phyloP scores from a whole-genome alignment of 208 protist species.

The Trypanosomatidae sp. region DNA sequence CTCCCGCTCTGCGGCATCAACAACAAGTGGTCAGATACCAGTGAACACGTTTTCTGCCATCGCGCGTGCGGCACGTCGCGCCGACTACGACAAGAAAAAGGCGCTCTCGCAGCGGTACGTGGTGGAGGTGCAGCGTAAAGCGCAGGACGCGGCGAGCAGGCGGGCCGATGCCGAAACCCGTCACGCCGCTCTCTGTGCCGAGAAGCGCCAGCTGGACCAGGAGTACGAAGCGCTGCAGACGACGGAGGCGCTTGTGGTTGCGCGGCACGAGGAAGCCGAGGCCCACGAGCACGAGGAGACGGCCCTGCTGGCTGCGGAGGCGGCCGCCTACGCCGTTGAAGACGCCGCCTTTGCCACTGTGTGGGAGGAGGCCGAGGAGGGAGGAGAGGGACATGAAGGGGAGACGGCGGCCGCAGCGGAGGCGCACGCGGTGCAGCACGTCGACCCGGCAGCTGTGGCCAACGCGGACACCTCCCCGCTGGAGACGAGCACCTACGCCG shows the following conservation, averaged over 20 bases:
- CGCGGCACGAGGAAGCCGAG: constrained; percentile 27
- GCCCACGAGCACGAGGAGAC: constrained; percentile 20
- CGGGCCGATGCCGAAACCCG: constrained; percentile 21
- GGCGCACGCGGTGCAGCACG: no score
- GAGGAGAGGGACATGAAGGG: no score
- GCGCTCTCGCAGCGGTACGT: constrained; percentile 37
- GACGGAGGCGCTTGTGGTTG: constrained; percentile 41
- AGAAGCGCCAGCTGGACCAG: constrained; percentile 35
- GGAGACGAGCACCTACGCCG: neutral
- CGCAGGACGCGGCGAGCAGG: constrained; percentile 7
- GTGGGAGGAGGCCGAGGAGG: neutral
- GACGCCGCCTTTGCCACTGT: constrained; percentile 8
- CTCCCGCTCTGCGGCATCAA: no score
- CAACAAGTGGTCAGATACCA: no score
- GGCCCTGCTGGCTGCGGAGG: constrained; percentile 7
- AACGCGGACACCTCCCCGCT: neutral
- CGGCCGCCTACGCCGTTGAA: constrained; percentile 19
- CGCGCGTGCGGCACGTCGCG: constrained; percentile 5
- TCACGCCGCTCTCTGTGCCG: constrained; percentile 19
- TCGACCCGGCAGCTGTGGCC: no score
- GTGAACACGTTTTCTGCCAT: constrained; percentile 5
- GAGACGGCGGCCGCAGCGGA: no score
- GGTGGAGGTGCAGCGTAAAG: constrained; percentile 21
- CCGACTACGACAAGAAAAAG: constrained; percentile 30
- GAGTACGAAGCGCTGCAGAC: constrained; percentile 40